Percentiles rank a stretch among this genome's conserved stretches.
phyloP scores from a whole-genome alignment of 805 yeast species.

The Monosporozyma yasuniensis region DNA sequence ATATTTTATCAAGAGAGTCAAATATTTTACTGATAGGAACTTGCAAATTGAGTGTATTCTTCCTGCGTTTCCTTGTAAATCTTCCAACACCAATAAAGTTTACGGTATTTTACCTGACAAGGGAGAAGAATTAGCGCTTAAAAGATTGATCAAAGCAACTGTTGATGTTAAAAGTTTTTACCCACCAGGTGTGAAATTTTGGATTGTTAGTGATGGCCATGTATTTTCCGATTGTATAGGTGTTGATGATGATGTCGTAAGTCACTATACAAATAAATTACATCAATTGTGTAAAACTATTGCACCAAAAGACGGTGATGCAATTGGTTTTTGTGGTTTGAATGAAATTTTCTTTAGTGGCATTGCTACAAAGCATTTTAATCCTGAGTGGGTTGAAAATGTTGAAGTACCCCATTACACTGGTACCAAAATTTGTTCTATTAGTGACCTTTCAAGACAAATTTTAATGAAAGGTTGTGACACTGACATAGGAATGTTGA shows the following conservation, averaged over 20 bases:
- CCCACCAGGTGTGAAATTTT: slow-evolving; percentile 46
- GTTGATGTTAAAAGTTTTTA: slow-evolving; percentile 33
- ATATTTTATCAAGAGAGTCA: slow-evolving; percentile 35
- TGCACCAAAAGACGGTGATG: slow-evolving; percentile 24
- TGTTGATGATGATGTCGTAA: slow-evolving; percentile 48
- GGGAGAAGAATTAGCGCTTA: slow-evolving; percentile 41
- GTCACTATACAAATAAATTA: slow-evolving; percentile 38
- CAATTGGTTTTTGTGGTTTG: slow-evolving; percentile 35
- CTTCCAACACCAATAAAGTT: slow-evolving; percentile 49
- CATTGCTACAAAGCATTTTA: slow-evolving; percentile 19
- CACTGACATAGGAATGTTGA: slow-evolving; percentile 52
- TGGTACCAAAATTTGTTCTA: slow-evolving; percentile 32
- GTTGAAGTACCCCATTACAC: slow-evolving; percentile 31
- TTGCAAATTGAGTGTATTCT: slow-evolving; percentile 45
- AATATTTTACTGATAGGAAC: slow-evolving; percentile 42
- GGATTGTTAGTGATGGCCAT: slow-evolving; percentile 57
- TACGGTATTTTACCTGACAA: slow-evolving; percentile 42
- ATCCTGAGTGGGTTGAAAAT: slow-evolving; percentile 25
- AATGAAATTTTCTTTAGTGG: slow-evolving; percentile 34
- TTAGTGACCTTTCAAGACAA: slow-evolving; percentile 34
- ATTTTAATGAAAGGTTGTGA: slow-evolving; percentile 39
- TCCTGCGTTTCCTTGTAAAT: slow-evolving; percentile 60
- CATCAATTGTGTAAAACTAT: slow-evolving; percentile 35
- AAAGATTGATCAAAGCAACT: slow-evolving; percentile 31
- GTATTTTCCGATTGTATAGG: slow-evolving; percentile 59